A percentile compares a stretch with the other conserved stretches of the same genome.
Conservation (phyloP, 2,329 filamentous ascomycete species). For the Triangularia verruculosa region DNA sequence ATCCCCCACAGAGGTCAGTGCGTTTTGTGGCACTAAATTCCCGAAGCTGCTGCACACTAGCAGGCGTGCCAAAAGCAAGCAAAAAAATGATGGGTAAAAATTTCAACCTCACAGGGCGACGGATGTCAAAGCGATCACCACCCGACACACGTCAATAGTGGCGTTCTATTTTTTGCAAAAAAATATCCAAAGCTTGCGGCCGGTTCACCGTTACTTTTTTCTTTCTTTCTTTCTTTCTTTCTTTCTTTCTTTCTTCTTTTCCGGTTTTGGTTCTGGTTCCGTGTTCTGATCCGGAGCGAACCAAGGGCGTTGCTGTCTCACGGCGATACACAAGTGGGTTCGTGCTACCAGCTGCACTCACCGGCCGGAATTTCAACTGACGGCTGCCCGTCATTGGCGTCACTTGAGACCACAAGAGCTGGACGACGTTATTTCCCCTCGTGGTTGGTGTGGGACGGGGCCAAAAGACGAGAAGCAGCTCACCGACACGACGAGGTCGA, state of each 20-base stretch:
- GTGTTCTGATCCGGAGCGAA: background rate
- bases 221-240: background rate
- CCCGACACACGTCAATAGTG: background rate
- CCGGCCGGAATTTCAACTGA: conserved; percentile 3
- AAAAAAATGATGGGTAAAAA: conserved; percentile 3
- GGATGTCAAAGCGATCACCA: background rate
- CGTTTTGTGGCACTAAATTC: conserved; percentile 2
- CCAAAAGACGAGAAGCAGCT: conserved; percentile 1
- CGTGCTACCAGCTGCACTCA: conserved; percentile 3
- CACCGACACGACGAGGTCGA: background rate
- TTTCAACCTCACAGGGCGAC: background rate
- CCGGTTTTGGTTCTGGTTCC: background rate
- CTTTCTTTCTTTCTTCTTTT: conserved; percentile 1
- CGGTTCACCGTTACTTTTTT: background rate
- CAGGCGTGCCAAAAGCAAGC: background rate
- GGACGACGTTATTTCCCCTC: background rate
- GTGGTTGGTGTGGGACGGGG: background rate
- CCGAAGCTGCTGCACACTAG: background rate
- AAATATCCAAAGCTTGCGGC: background rate
- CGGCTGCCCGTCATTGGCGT: conserved; percentile 2
- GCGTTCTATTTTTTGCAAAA: background rate
- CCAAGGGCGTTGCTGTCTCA: conserved; percentile 2
- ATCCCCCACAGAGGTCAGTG: background rate
- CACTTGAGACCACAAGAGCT: background rate
- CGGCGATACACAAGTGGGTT: conserved; percentile 5